Evolutionary conservation across 2,329 filamentous ascomycete species (phyloP), one percentile per base, ranked within the genome.

Genomic region (Fusarium decemcellulare): DNA sequence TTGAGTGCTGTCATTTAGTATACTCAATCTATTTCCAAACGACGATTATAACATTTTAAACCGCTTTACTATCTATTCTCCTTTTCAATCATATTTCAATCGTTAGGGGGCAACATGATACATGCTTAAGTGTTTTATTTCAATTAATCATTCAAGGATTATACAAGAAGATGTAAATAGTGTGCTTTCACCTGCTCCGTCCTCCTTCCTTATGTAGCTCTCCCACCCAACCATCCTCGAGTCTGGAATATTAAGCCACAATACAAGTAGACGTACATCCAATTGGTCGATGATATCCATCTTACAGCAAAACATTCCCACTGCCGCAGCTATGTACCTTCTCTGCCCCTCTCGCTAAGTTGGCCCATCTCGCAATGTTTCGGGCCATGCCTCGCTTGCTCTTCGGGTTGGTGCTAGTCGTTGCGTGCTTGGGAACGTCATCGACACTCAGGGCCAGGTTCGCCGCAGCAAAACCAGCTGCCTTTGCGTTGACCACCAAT

Each of bases 381-480:
- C 55, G 40, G 5, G 51, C 16, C 9, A 65, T 14, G 3, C 51
- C 65, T 2, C 55, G 47, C 37, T 61, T 68, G 11, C 65, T 65
- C 15, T 34, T 43, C 2, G 42, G 65, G 9, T 68, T 68, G 1
- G 10, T 11, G 16, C 30, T 65, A 12, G 55, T 57, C 4, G 14
- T 65, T 4, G 61, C 61, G 23, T 68, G 65, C 6, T 8, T 29
- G 1, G 79, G 78, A 1, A 81, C 69, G 4, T 72, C 75, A 0
- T 77, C 73, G 15, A 80, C 55, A 58, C 71, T 76, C 34, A 77
- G 69, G n/a, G 79, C 78, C 16, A 82, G 75, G 42, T 72, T 61
- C 14, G 85, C 86, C n/a, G 85, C 82, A 1, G 81, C 82, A 64
- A 82, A 79, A 1, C 84, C 88, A 44, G 89, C 88, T 18, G 81